Percentiles rank a stretch among this genome's conserved stretches.
phyloP scores from a whole-genome alignment of 2,329 filamentous ascomycete genomes.

The Penicillium sp. region DNA sequence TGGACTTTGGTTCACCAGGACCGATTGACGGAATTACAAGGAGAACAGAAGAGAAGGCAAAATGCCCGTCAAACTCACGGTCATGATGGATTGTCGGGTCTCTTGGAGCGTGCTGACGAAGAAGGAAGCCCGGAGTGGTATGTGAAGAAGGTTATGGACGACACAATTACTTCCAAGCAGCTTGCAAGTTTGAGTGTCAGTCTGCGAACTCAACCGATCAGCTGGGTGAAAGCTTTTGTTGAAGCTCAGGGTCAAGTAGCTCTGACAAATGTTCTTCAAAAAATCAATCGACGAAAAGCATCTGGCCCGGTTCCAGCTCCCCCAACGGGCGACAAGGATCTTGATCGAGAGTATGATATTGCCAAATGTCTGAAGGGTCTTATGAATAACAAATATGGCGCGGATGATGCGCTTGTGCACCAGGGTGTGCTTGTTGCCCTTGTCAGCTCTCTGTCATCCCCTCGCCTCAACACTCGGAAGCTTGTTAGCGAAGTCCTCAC shows the following conservation, averaged over 20 bases:
- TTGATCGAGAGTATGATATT: conserved; percentile 94
- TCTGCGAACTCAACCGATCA: conserved; percentile 91
- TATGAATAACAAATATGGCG: conserved; percentile 99
- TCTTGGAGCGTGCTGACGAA: conserved; percentile 80
- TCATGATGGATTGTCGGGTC: conserved; percentile 61
- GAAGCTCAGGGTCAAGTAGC: conserved; percentile 97
- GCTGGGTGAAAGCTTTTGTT: conserved; percentile 94
- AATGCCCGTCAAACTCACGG: conserved; percentile 71
- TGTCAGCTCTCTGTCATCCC: conserved; percentile 81
- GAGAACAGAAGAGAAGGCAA: conserved; percentile 83
- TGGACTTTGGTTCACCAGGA: conserved; percentile 98
- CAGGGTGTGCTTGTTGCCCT: conserved; percentile 88
- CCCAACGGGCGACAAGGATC: conserved; percentile 69
- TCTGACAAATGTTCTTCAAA: conserved; percentile 86
- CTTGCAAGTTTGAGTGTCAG: conserved; percentile 92
- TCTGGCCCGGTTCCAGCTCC: conserved; percentile 67
- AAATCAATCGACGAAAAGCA: conserved; percentile 85
- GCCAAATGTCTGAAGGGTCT: conserved; percentile 95
- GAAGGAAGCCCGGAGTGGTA: conserved; percentile 98
- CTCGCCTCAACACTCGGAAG: conserved; percentile 86
- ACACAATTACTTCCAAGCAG: conserved; percentile 86
- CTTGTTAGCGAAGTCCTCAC: conserved; percentile 95
- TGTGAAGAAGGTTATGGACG: conserved; percentile 94
- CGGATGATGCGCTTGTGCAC: conserved; percentile 88
- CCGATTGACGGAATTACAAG: conserved; percentile 87